These are phyloP conservation scores for Septoria linicola DNA, from an alignment of 2,329 filamentous ascomycete species.

Conservation along the genomic window DNA sequence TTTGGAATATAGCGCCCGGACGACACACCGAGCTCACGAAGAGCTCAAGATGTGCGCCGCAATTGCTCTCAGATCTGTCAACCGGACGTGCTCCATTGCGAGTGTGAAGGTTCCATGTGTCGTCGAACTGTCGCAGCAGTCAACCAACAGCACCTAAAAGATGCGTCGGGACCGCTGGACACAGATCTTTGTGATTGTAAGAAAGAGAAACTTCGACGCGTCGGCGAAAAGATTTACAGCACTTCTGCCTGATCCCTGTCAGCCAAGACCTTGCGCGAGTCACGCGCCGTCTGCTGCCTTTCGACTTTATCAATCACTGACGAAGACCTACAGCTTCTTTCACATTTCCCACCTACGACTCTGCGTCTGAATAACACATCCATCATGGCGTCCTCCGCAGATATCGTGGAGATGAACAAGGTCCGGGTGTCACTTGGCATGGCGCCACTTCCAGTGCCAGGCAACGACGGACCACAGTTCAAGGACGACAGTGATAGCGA, in stretches of 20 bases:
- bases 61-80: constrained; percentile 90
- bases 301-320: too few species aligned
- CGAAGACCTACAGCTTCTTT: too few species aligned
- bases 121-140: constrained; percentile 83
- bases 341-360: too few species aligned
- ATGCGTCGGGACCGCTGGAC: constrained; percentile 71
- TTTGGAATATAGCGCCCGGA: constrained; percentile 81
- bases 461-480: constrained; percentile 61
- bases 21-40: constrained; percentile 65
- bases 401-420: constrained; percentile 91
- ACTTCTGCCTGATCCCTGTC: not conserved
- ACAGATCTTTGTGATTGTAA: constrained; percentile 70
- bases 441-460: constrained; percentile 83
- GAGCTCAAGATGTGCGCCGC: constrained; percentile 47
- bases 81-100: constrained; percentile 79
- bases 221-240: constrained; percentile 12
- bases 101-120: constrained; percentile 69
- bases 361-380: too few species aligned
- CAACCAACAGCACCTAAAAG: constrained; percentile 63
- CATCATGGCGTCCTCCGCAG: constrained; percentile 48
- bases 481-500: constrained; percentile 47
- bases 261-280: not conserved
- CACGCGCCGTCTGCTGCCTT: too few species aligned
- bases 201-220: constrained; percentile 38
- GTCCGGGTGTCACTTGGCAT: constrained; percentile 85